Evolutionary conservation across 805 yeast species (phyloP).

Genomic region (Kuraishia piskuri): DNA sequence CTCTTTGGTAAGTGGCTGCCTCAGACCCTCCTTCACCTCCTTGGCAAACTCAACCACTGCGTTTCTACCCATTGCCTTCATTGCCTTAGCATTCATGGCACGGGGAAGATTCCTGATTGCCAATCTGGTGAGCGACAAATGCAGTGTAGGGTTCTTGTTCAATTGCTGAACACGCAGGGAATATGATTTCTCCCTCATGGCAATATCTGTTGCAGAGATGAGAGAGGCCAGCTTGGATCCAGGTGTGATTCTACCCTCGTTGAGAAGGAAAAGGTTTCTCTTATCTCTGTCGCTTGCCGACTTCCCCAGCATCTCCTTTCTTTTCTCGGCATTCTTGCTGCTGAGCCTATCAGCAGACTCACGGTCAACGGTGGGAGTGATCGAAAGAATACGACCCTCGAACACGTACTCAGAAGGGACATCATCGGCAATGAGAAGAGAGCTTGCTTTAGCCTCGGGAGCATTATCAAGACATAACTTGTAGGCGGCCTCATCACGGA

Average conservation of each 20-base stretch:
- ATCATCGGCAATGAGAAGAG: constrained; percentile 83
- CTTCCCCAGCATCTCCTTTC: constrained; percentile 65
- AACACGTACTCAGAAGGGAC: constrained; percentile 83
- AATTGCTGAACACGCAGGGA: constrained; percentile 82
- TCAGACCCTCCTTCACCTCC: constrained; percentile 63
- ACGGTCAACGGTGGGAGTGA: constrained; percentile 81
- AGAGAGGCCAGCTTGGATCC: constrained; percentile 70
- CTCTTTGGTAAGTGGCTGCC: constrained; percentile 86
- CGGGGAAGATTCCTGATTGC: constrained; percentile 94
- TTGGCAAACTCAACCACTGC: constrained; percentile 92
- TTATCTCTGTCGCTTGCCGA: constrained; percentile 78
- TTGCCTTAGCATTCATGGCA: constrained; percentile 78
- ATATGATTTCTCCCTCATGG: constrained; percentile 81
- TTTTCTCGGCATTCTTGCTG: constrained; percentile 61
- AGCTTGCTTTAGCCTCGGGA: constrained; percentile 54
- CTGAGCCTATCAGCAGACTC: constrained; percentile 70
- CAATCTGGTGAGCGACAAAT: constrained; percentile 87
- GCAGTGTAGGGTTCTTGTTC: constrained; percentile 83
- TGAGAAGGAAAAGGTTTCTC: constrained; percentile 76
- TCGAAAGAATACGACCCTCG: constrained; percentile 84
- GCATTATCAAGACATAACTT: constrained; percentile 67
- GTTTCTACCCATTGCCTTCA: constrained; percentile 88
- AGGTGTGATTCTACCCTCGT: constrained; percentile 87
- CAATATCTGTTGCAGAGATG: constrained; percentile 67
- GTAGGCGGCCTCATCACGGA: constrained; percentile 51